Base-by-base conservation (phyloP, 805 yeast species). In the Lipomyces sp. region DNA sequence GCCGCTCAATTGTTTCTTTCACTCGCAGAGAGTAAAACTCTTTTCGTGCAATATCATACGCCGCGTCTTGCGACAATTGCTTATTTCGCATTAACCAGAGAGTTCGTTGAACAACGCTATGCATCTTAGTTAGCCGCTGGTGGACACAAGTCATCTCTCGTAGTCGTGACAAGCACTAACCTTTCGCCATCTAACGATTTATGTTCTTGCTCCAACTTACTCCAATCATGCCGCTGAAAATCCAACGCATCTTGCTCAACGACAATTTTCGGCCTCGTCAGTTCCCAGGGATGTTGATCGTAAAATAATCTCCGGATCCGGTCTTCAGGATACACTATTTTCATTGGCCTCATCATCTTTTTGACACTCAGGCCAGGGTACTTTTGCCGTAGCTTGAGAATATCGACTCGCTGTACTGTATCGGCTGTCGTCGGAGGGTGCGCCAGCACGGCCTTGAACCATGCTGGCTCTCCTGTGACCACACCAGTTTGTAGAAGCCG, bases 261-360 rank as follows among this genome's bases (percentile, higher is more conserved):
- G 71, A 95, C 79, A 35, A 86, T 83, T 76, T 90, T 90, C 13
- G 98, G 97, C 72, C 96, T 85, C 1, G 98, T 91, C 62, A 93
- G 81, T 79, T 95, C 99, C 99, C 99, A 95, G 5, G 99, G 99
- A 78, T 95, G 99, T 76, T 93, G 97, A 66, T 87, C 86, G 78
- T 88, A 94, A 75, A 95, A 95, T 32, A 90, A 81, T 57, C 85
- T 82, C 80, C 99, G 86, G 72, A 95, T 79, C 73, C 88, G 86
- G 78, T 95, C 99, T 77, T 94, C 95, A 62, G 86, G 77, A 71
- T 84, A 88, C 64, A 77, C 77, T 74, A 90, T 79, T 69, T 83
- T 82, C 53, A 85, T 85, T 10, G 89, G 82, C 70, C 81, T 79
- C 72, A 82, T 81, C 15, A 88, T 80, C 75, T 10, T 71, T 4